Evolutionary conservation across 2,329 filamentous ascomycete genomes (phyloP), one percentile per base, ranked within the genome.

Genomic region (Zymoseptoria ardabiliae): DNA sequence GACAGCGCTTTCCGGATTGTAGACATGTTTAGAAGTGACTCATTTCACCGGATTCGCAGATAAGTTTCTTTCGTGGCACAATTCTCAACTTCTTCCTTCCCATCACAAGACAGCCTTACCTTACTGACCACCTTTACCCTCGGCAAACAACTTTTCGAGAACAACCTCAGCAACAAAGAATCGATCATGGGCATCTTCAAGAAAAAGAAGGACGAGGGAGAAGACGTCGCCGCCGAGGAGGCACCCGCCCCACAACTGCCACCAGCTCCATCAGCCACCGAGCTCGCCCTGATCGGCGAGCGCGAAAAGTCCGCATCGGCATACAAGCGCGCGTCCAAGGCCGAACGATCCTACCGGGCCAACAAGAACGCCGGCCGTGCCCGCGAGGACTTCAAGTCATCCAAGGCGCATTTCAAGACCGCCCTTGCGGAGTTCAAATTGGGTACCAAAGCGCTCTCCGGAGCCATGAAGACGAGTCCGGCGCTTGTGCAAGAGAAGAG

Each of bases 401-500:
- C 17, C 50, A 51, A 51, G 50, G 4, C 50, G 22, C 50, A 51
- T 22, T 51, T 51, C 22, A 21, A 19, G n/a, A 51, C 50, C 3
- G 9, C 50, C 50, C 11, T 17, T 13, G 11, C 11, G 17, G 50
- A 51, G 5, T 51, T 51, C 20, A 51, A 51, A 9, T 19, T 51
- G 50, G 50, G 50, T 20, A 11, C 19, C 50, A 51, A 51, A 20
- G 20, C 50, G 20, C 17, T 13, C 8, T 51, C 22, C 11, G 50
- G 50, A 21, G 50, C 50, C 9, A 8, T 51, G 50, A 21, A 23
- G 50, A 23, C 50, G 50, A 51, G 50, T 51, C 50, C 50, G 17
- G 50, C 50, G 8, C 11, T 51, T 13, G 50, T 51, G 50, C 50
- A 63, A 84, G 92, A 66, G 84, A 82, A 51, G 50, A 51, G 50